Evolutionary conservation across 257 asterid species (phyloP).

Genomic region (Phtheirospermum japonicum): DNA sequence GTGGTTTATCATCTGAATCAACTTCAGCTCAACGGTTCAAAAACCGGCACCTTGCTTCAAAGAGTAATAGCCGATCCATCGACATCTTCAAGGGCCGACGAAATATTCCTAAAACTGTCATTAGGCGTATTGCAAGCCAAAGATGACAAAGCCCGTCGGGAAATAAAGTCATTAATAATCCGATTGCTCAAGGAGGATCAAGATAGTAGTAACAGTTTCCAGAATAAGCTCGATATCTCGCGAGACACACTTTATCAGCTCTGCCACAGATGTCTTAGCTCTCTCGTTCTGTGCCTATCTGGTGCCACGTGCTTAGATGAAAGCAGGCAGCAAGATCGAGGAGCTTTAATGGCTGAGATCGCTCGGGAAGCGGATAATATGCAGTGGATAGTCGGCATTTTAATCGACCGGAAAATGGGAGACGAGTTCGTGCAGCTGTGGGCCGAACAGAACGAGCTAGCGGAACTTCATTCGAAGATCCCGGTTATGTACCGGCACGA

Average conservation of each 20-base stretch:
- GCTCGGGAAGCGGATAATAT: slow-evolving; percentile 86
- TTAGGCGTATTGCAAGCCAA: slow-evolving; percentile 67
- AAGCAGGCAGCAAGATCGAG: slow-evolving; percentile 52
- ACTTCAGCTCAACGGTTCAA: slow-evolving; percentile 50
- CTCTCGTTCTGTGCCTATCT: slow-evolving; percentile 64
- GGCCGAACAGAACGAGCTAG: slow-evolving; percentile 91
- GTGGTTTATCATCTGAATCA: slow-evolving; percentile 54
- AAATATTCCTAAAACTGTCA: slow-evolving; percentile 60
- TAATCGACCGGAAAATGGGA: slow-evolving; percentile 64
- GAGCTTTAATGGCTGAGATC: slow-evolving; percentile 72
- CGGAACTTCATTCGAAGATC: slow-evolving; percentile 73
- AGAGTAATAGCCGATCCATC: slow-evolving; percentile 67
- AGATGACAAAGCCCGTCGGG: slow-evolving; percentile 75
- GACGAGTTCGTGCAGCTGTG: slow-evolving; percentile 79
- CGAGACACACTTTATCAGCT: slow-evolving; percentile 62
- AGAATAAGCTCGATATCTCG: slow-evolving; percentile 36
- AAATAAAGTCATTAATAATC: slow-evolving; percentile 62
- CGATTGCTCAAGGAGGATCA: slow-evolving; percentile 56
- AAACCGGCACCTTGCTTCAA: slow-evolving; percentile 56
- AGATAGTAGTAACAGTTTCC: slow-evolving; percentile 3
- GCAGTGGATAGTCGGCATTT: slow-evolving; percentile 80
- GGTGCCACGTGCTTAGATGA: slow-evolving; percentile 67
- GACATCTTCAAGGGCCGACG: slow-evolving; percentile 61
- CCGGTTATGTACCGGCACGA: slow-evolving; percentile 82
- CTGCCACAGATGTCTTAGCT: slow-evolving; percentile 76